A percentile compares a stretch with the other conserved stretches of the same genome.
These are phyloP conservation scores for Talaromyces atroroseus DNA, from an alignment of 2,329 filamentous ascomycete species.

Conservation along the genomic window DNA sequence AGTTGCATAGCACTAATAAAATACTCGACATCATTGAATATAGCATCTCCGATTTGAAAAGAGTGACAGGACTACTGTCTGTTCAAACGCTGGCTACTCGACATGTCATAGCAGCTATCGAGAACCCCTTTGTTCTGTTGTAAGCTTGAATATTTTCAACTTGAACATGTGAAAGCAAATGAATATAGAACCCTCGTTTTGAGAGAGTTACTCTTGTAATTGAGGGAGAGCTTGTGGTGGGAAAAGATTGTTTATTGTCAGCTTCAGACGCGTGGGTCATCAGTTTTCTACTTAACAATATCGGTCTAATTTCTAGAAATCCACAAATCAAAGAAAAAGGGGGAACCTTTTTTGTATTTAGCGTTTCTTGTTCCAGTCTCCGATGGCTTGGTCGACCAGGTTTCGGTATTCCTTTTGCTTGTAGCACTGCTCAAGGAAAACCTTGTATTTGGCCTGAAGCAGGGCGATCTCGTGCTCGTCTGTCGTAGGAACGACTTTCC, in stretches of 20 bases:
- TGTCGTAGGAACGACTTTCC: conserved; percentile 68
- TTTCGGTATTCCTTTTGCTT: conserved; percentile 77
- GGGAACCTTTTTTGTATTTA: background rate
- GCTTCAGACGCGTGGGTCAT: background rate
- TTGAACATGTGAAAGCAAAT: background rate
- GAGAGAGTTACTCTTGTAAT: background rate
- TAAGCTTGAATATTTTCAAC: background rate
- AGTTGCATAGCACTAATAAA: background rate
- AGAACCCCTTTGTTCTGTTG: background rate
- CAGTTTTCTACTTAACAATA: background rate
- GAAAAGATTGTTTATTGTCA: background rate
- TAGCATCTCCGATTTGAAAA: too few relatives aligned
- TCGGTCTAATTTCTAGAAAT: background rate
- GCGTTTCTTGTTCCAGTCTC: conserved; percentile 34
- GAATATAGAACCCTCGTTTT: background rate
- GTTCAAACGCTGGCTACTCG: background rate
- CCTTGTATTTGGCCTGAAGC: conserved; percentile 81
- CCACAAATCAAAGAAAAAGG: background rate
- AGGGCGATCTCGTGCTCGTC: conserved; percentile 71
- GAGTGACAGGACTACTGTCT: background rate
- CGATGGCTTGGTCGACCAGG: conserved; percentile 62
- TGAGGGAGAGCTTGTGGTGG: background rate
- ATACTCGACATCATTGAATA: background rate
- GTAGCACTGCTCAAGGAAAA: conserved; percentile 90
- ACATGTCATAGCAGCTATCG: background rate